These are phyloP conservation scores for Starmera stellimalicola DNA, from an alignment of 1,139 yeast genomes.

Conservation along the genomic window DNA sequence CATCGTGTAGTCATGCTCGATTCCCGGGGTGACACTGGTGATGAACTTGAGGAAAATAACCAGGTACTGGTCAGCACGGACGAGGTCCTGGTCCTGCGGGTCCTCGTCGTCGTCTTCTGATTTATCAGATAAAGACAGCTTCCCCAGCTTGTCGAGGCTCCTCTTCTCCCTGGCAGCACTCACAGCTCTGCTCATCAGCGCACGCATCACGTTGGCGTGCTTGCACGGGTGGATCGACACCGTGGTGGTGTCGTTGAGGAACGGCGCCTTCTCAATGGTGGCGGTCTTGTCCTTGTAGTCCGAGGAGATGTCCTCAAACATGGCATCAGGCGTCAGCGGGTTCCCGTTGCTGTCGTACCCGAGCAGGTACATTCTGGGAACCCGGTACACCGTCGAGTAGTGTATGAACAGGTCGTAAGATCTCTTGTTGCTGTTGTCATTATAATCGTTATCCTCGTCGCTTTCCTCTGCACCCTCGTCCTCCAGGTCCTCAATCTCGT, in stretches of 20 bases:
- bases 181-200: constrained; percentile 64
- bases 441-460: constrained; percentile 32
- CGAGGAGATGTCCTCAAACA: constrained; percentile 89
- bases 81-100: constrained; percentile 34
- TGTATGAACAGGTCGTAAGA: constrained; percentile 83
- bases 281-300: constrained; percentile 96
- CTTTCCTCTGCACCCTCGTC: constrained; percentile 30
- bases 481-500: constrained; percentile 32
- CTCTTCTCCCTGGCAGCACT: constrained; percentile 31
- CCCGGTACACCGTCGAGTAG: constrained; percentile 90
- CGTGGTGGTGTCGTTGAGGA: constrained; percentile 64
- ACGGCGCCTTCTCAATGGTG: constrained; percentile 89
- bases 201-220: constrained; percentile 91
- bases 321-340: constrained; percentile 78
- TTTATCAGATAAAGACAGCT: constrained; percentile 13
- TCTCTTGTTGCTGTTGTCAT: constrained; percentile 39
- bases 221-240: constrained; percentile 95
- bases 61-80: constrained; percentile 86
- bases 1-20: constrained; percentile 96
- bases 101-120: constrained; percentile 27
- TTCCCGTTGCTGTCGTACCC: constrained; percentile 81
- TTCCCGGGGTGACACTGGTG: constrained; percentile 95
- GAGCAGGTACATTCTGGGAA: constrained; percentile 86
- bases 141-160: constrained; percentile 20
- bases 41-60: constrained; percentile 86